Conservation (phyloP, 306 rosid genomes). For the Carpinus fangiana region DNA sequence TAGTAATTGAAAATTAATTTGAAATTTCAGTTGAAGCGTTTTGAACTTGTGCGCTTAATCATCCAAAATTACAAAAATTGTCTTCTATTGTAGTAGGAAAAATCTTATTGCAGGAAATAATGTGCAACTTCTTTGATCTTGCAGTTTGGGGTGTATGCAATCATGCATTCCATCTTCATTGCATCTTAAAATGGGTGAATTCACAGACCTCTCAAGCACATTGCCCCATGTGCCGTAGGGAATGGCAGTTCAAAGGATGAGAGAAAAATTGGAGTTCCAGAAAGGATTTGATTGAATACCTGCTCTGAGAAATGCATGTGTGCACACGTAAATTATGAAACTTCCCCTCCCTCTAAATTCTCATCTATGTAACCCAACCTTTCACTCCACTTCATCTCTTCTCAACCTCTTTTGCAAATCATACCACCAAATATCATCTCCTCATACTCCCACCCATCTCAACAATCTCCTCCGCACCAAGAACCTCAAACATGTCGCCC, state of each 20-base stretch:
- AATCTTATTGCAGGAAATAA: not conserved
- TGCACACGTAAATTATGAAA: slow-evolving; percentile 21
- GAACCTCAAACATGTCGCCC: slow-evolving; percentile 35
- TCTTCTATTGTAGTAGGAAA: not conserved
- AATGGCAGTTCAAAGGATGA: slow-evolving; percentile 84
- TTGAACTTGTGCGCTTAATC: too few relatives aligned
- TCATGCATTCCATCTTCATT: slow-evolving; percentile 92
- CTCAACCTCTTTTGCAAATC: not conserved
- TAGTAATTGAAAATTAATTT: too few relatives aligned
- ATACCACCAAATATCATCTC: slow-evolving; percentile 10
- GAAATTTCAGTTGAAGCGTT: too few relatives aligned
- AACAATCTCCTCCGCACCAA: slow-evolving; percentile 26
- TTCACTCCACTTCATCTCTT: not conserved
- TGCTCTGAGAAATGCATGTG: not conserved
- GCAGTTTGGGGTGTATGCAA: slow-evolving; percentile 98
- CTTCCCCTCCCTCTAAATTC: not conserved
- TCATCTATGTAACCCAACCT: not conserved
- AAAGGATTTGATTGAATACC: not conserved
- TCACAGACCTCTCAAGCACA: slow-evolving; percentile 86
- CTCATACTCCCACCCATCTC: slow-evolving; percentile 28
- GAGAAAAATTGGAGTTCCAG: not conserved
- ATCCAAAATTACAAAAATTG: too few relatives aligned
- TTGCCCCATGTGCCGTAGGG: slow-evolving; percentile 95
- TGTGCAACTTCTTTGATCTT: slow-evolving; percentile 1
- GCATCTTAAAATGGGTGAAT: slow-evolving; percentile 90